phyloP scores from a whole-genome alignment of 345 rosid species.

The Alliaria petiolata region DNA sequence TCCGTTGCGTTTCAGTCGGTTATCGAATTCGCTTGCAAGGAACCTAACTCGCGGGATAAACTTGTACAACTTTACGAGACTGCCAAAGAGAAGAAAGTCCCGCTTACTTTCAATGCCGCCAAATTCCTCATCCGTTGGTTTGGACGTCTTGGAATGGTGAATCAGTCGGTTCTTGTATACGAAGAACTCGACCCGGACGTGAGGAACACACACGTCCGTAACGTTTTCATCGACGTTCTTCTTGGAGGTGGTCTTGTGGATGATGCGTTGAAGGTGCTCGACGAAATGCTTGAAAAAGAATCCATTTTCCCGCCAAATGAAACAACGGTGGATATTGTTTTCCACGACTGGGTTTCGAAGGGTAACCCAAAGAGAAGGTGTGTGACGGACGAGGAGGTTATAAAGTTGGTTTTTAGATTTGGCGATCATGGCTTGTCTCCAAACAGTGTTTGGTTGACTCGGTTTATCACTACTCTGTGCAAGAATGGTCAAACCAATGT shows the following conservation, averaged over 20 bases:
- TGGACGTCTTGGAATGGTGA: conserved; percentile 42
- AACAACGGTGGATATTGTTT: conserved; percentile 39
- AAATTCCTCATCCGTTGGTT: conserved; percentile 40
- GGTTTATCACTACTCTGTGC: conserved; percentile 45
- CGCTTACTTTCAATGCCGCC: conserved; percentile 41
- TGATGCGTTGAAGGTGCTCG: conserved; percentile 63
- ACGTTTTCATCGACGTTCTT: conserved; percentile 31
- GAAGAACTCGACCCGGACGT: conserved; percentile 30
- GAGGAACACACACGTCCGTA: conserved; percentile 40
- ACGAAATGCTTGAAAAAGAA: conserved; percentile 58
- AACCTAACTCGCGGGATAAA: conserved; percentile 20
- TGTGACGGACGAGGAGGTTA: conserved; percentile 36
- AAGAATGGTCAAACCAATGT: conserved; percentile 25
- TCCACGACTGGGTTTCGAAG: conserved; percentile 30
- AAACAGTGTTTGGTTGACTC: conserved; percentile 32
- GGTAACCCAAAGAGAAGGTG: conserved; percentile 8
- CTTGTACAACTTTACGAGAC: conserved; percentile 38
- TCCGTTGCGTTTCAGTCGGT: conserved; percentile 49
- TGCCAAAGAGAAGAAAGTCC: conserved; percentile 44
- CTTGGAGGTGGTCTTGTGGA: conserved; percentile 36
- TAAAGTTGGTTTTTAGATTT: conserved; percentile 39
- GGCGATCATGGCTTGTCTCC: conserved; percentile 45
- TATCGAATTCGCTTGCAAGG: conserved; percentile 44
- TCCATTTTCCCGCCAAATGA: conserved; percentile 36
- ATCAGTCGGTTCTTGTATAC: conserved; percentile 37